Evolutionary conservation across 2,329 filamentous ascomycete species (phyloP).

Genomic region (Dactylellina sp.): DNA sequence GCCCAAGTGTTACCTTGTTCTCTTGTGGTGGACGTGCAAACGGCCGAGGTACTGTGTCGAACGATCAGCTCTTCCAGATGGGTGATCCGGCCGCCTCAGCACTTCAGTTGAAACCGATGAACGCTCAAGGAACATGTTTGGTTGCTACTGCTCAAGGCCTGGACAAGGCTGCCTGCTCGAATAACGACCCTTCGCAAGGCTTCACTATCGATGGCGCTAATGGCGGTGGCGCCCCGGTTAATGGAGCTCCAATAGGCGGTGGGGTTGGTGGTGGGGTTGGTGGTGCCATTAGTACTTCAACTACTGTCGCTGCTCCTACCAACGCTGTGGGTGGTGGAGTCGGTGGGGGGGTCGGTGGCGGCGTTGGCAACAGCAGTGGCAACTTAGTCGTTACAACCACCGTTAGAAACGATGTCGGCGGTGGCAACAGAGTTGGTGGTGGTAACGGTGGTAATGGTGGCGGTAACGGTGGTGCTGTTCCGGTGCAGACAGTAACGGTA

Average conservation of each 20-base stretch:
- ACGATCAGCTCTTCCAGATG: slow-evolving; percentile 69
- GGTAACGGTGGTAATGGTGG: slow-evolving; percentile 11
- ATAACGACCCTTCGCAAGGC: slow-evolving; percentile 64
- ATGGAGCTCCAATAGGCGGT: slow-evolving; percentile 1
- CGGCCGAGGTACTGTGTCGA: slow-evolving; percentile 67
- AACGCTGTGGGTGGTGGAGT: background rate
- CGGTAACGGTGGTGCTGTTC: slow-evolving; percentile 2
- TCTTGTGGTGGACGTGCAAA: slow-evolving; percentile 72
- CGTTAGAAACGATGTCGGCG: slow-evolving; percentile 2
- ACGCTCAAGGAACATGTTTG: slow-evolving; percentile 67
- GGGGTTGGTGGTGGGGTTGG: background rate
- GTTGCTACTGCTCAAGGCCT: slow-evolving; percentile 65
- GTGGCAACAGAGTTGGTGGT: slow-evolving; percentile 4
- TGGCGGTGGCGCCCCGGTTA: slow-evolving; percentile 23
- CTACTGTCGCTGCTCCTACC: background rate
- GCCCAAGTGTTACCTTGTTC: slow-evolving; percentile 70
- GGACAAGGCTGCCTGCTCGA: slow-evolving; percentile 65
- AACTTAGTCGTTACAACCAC: background rate
- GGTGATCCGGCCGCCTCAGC: slow-evolving; percentile 61
- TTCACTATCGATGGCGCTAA: slow-evolving; percentile 62
- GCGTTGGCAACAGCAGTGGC: background rate
- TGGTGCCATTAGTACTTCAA: background rate
- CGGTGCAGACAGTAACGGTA: background rate
- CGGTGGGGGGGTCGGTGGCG: background rate
- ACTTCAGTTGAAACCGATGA: slow-evolving; percentile 66